Evolutionary conservation across 352 stramenopile species (phyloP), one percentile per base, ranked within the genome.

Genomic region (Globisporangium megalacanthum): DNA sequence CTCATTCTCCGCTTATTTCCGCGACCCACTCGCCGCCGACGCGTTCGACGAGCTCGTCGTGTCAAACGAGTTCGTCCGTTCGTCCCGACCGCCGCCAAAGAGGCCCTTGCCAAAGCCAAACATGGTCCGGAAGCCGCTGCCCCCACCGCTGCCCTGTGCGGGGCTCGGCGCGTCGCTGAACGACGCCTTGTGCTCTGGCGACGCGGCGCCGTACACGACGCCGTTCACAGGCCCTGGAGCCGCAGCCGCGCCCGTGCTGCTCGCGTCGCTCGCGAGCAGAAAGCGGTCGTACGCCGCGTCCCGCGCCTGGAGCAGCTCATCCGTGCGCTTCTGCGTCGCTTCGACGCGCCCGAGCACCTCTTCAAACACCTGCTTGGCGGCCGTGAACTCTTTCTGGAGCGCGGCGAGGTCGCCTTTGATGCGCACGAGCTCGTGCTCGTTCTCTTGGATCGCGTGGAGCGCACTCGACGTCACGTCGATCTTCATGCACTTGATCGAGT

Each of bases 401-500:
- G 56, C 64, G 19, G 89, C 81, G 20, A 95, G 66, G 47, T 92
- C 82, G 35, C 88, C 72, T 47, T 94, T 93, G 56, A 91, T 90
- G 0, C 63, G 65, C 46, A 86, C 70, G 7, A 95, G 75, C 51
- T 92, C 79, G 29, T 77, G 74, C 64, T 95, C 86, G 25, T 71
- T 85, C 51, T 80, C 64, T 54, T 92, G 78, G 60, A 95, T 94
- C 35, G 60, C 73, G 31, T 75, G 59, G 17, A 95, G 66, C n/a
- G 72, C 69, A 1, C 62, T 52, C 1, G 75, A 72, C 46, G 75
- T 68, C 53, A 72, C 68, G 54, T 89, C 75, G 54, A 93, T 88
- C 68, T 89, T 88, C 51, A 93, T 65, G 58, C 72, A 83, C 66
- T 92, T 90, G 66, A 95, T 88, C 59, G 83, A 90, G 75, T 95